These are phyloP conservation scores for Trypanosoma melophagium DNA, from an alignment of 208 protist genomes.

Conservation along the genomic window DNA sequence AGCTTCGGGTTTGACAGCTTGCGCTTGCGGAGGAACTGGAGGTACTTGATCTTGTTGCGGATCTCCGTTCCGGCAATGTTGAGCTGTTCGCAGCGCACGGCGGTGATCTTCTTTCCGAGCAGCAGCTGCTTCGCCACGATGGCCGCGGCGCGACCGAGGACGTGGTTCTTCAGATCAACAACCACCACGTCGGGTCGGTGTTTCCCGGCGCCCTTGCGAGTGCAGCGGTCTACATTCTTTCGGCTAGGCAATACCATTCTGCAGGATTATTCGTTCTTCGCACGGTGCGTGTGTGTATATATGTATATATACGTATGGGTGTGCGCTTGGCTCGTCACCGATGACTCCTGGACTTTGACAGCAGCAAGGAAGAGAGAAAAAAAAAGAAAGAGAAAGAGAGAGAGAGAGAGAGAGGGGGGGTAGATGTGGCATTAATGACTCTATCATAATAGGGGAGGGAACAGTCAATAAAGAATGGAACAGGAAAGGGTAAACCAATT, in stretches of 20 bases:
- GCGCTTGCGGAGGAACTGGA: slow-evolving; percentile 94
- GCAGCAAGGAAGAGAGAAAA: neutral
- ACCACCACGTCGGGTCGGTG: slow-evolving; percentile 91
- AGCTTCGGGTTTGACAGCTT: slow-evolving; percentile 97
- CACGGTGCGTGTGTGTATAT: no score
- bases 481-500: slow-evolving; percentile 13
- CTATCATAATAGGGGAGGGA: neutral
- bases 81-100: slow-evolving; percentile 96
- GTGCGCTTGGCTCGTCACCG: no score
- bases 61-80: slow-evolving; percentile 95
- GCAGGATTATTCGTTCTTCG: slow-evolving; percentile 24
- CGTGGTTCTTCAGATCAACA: slow-evolving; percentile 97
- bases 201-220: slow-evolving; percentile 78
- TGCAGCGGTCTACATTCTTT: slow-evolving; percentile 53
- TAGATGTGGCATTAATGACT: neutral
- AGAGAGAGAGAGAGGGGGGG: neutral
- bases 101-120: slow-evolving; percentile 95
- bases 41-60: slow-evolving; percentile 98
- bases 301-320: no score
- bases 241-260: slow-evolving; percentile 73
- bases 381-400: slow-evolving; percentile 13
- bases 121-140: slow-evolving; percentile 98
- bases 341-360: neutral
- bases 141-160: slow-evolving; percentile 97
- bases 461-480: neutral